Evolutionary conservation across 257 asterid genomes (phyloP).

Genomic region (Catharanthus roseus): DNA sequence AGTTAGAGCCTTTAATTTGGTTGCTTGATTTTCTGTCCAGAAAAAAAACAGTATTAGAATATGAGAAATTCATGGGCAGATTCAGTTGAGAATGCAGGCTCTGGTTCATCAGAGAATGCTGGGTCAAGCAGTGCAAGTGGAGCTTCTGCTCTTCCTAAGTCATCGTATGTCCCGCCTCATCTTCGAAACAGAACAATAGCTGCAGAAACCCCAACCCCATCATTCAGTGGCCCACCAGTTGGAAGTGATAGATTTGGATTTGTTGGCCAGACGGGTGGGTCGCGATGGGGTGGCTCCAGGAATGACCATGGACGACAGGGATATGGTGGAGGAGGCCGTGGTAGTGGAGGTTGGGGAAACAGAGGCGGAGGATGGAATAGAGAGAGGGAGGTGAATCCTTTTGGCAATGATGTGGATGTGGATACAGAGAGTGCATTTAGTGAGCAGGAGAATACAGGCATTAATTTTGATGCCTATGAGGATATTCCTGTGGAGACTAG

Average conservation of each 20-base stretch:
- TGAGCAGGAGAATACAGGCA: constrained; percentile 77
- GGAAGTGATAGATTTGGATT: constrained; percentile 49
- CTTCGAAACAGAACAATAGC: constrained; percentile 56
- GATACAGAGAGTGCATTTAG: constrained; percentile 38
- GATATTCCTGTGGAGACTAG: constrained; percentile 90
- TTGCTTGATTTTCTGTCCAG: not conserved
- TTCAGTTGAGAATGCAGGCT: constrained; percentile 52
- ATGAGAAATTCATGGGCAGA: constrained; percentile 90
- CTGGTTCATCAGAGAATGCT: constrained; percentile 42
- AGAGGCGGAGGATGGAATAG: constrained; percentile 55
- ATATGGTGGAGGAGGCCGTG: constrained; percentile 41
- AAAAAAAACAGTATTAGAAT: constrained; percentile 14
- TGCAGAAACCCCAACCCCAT: constrained; percentile 49
- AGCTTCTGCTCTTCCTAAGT: constrained; percentile 45
- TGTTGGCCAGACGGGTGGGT: constrained; percentile 45
- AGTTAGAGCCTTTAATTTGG: not conserved
- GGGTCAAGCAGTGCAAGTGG: constrained; percentile 36
- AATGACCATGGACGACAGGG: constrained; percentile 53
- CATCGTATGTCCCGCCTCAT: constrained; percentile 80
- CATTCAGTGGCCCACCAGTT: constrained; percentile 47
- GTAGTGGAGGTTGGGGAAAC: constrained; percentile 35
- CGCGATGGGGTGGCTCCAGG: constrained; percentile 58
- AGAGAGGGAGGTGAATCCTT: constrained; percentile 77
- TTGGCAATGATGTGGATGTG: constrained; percentile 51
- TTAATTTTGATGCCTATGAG: constrained; percentile 85